These are phyloP conservation scores for Nemania bipapillata DNA, from an alignment of 2,329 filamentous ascomycete species.

Conservation along the genomic window DNA sequence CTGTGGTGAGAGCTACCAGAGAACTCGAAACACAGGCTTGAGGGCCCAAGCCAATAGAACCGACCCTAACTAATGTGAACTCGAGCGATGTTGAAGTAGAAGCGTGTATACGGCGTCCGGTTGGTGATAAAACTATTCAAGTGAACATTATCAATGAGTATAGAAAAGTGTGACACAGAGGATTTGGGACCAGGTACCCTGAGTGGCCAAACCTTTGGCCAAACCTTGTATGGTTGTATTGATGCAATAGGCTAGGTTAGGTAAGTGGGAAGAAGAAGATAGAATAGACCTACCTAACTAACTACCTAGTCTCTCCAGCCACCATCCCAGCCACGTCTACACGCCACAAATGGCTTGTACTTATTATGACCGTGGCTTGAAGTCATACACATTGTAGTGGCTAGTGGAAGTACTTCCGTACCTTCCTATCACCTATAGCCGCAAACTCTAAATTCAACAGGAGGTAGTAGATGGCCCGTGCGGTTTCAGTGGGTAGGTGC, in stretches of 20 bases:
- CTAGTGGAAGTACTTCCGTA: background rate
- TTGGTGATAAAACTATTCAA: conserved; percentile 1
- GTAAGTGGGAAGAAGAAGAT: too few species aligned
- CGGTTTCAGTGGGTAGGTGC: background rate
- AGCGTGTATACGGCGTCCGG: conserved; percentile 17
- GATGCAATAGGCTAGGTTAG: too few species aligned
- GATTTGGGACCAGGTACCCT: background rate
- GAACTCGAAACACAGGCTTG: conserved; percentile 47
- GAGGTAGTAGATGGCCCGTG: background rate
- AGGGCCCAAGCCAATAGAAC: conserved; percentile 40
- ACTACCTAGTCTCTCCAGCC: too few species aligned
- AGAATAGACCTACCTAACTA: too few species aligned
- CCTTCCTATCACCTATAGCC: background rate
- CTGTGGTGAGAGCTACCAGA: conserved; percentile 53
- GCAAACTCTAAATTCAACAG: background rate
- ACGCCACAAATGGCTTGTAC: too few species aligned
- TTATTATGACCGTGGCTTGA: too few species aligned
- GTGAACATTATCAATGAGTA: background rate
- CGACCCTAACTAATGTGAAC: conserved; percentile 16
- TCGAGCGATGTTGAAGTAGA: conserved; percentile 18
- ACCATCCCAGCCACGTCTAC: too few species aligned
- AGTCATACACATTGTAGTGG: too few species aligned
- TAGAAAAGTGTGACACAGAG: conserved; percentile 6
- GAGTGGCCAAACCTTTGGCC: too few species aligned
- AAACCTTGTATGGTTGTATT: too few species aligned